These are phyloP conservation scores for Odontarrhena argentea DNA, from an alignment of 345 rosid species.

Conservation along the genomic window DNA sequence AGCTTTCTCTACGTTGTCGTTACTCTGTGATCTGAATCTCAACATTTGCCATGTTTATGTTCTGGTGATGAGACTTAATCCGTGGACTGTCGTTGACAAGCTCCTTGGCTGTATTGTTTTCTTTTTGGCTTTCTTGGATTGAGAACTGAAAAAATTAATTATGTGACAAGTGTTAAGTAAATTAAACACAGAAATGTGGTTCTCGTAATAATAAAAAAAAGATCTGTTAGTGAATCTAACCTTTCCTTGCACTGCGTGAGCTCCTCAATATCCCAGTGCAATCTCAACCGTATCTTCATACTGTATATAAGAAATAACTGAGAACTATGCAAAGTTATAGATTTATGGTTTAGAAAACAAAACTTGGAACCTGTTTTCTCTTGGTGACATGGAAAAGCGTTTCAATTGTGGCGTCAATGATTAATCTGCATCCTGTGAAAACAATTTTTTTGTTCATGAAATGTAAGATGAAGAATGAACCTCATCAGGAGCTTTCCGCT, in stretches of 20 bases:
- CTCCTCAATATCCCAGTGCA: conserved; percentile 36
- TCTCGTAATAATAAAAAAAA: background rate
- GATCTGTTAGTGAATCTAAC: conserved; percentile 37
- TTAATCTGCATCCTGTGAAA: conserved; percentile 53
- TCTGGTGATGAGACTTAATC: conserved; percentile 41
- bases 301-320: background rate
- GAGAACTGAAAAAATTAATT: conserved; percentile 45
- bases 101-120: conserved; percentile 34
- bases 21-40: conserved; percentile 50
- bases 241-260: conserved; percentile 42
- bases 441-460: background rate
- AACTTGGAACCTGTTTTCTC: conserved; percentile 57
- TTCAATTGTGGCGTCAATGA: conserved; percentile 54
- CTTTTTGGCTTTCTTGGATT: conserved; percentile 38
- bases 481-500: conserved; percentile 74
- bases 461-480: conserved; percentile 11
- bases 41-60: conserved; percentile 44
- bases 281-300: background rate
- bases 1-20: conserved; percentile 65
- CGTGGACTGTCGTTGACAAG: conserved; percentile 37
- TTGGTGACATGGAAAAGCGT: conserved; percentile 61
- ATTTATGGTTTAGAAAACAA: conserved; percentile 5
- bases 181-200: conserved; percentile 14
- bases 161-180: conserved; percentile 18
- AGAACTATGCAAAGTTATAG: background rate